Percentiles rank a stretch among this genome's conserved stretches.
phyloP scores from a whole-genome alignment of 805 yeast species.

The Myxozyma melibiosi region DNA sequence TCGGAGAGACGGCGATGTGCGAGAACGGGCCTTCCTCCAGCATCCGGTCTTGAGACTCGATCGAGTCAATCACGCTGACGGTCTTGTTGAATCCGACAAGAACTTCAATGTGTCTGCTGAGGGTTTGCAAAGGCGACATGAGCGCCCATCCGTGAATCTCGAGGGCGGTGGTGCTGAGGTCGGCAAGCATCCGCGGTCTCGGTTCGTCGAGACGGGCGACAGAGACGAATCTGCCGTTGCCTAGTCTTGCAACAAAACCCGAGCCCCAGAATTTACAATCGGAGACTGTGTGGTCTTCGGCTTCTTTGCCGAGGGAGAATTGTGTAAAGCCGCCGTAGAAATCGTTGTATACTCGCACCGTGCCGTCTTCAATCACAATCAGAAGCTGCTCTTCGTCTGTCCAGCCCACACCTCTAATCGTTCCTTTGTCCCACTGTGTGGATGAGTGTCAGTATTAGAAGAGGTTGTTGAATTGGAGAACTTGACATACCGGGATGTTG shows the following conservation, averaged over 20 bases:
- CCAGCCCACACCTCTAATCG: constrained; percentile 59
- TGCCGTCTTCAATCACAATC: constrained; percentile 56
- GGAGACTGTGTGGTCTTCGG: constrained; percentile 42
- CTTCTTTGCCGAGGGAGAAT: constrained; percentile 45
- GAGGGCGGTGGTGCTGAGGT: constrained; percentile 14
- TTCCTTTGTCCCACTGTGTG: constrained; percentile 49
- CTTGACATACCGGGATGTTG: constrained; percentile 29
- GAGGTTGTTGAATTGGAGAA: background rate
- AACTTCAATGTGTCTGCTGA: constrained; percentile 40
- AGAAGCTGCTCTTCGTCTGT: constrained; percentile 56
- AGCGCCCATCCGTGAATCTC: constrained; percentile 40
- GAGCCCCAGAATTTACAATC: constrained; percentile 47
- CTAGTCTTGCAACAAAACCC: constrained; percentile 51
- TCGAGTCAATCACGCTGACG: constrained; percentile 35
- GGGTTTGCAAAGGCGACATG: constrained; percentile 36
- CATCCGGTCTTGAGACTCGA: constrained; percentile 44
- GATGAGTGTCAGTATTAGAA: background rate
- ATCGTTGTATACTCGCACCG: constrained; percentile 61
- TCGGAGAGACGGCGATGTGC: constrained; percentile 53
- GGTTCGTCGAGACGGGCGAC: constrained; percentile 48
- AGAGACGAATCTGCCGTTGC: constrained; percentile 48
- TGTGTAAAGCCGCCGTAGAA: constrained; percentile 69
- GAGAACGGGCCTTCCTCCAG: constrained; percentile 56
- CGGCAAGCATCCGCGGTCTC: constrained; percentile 31
- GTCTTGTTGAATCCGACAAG: constrained; percentile 35